Conservation (phyloP, 208 protist genomes). For the Leishmania arabica region DNA sequence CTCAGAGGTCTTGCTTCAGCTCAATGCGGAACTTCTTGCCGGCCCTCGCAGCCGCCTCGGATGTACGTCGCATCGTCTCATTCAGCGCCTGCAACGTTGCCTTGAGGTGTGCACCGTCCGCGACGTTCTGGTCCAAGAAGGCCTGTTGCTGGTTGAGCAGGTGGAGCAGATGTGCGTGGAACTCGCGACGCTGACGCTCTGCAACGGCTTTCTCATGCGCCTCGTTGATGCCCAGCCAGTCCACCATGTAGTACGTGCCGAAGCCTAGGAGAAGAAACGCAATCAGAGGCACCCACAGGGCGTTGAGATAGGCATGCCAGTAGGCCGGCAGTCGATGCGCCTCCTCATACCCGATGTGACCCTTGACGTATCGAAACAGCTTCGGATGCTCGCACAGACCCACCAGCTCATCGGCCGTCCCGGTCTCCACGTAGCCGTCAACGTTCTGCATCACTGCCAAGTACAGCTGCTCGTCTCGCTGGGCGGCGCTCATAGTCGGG, state of each 20-base stretch:
- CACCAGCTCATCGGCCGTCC: conserved; percentile 48
- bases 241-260: conserved; percentile 18
- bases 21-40: conserved; percentile 31
- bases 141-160: conserved; percentile 18
- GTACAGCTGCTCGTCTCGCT: conserved; percentile 50
- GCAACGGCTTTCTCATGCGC: conserved; percentile 11
- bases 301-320: conserved; percentile 25
- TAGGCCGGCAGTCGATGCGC: conserved; percentile 30
- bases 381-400: conserved; percentile 54
- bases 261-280: conserved; percentile 33
- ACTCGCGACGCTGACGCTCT: conserved; percentile 3
- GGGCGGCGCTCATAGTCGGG: conserved; percentile 26
- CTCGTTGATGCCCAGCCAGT: conserved; percentile 19
- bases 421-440: conserved; percentile 45
- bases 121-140: background rate
- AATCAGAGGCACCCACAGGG: conserved; percentile 45
- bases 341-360: conserved; percentile 71
- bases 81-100: conserved; percentile 8
- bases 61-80: conserved; percentile 14
- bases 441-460: conserved; percentile 47
- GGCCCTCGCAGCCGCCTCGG: conserved; percentile 32
- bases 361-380: conserved; percentile 37
- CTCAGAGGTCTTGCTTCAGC: conserved; percentile 23
- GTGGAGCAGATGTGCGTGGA: conserved; percentile 10
- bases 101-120: background rate